Evolutionary conservation across 176 grass and related monocot genomes (phyloP), one percentile per base, ranked within the genome.

Genomic region (Raddia guianensis): DNA sequence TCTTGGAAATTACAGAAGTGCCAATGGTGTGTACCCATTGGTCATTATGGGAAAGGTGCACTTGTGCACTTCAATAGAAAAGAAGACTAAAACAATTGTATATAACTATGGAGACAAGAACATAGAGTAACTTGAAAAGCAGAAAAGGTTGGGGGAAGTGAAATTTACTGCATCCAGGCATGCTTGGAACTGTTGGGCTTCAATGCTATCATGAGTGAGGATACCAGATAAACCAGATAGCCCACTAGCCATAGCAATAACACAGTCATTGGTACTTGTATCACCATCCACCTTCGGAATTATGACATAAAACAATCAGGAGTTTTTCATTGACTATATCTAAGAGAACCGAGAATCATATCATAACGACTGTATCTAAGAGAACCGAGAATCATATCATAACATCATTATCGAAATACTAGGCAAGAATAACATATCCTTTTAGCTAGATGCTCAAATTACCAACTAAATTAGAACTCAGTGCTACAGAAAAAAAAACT

Each of bases 191-290:
- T 98, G 92, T 91, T 87, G 74, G 79, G 92, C 90, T 75, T 98
- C 95, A 72, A 60, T 75, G 62, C 90, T 93, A 64, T 93, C 78
- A 86, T 87, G 89, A 72, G 74, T 82, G 59, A 78, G 90, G 54
- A 98, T 91, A 66, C 67, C 40, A 9, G 86, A 77, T 77, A 81
- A 87, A 78, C 90, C 83, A 81, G 95, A 92, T 83, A 94, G 73
- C 48, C 95, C 95, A 89, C 95, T 98, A 63, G 95, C 92, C 90
- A 98, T 83, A 84, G 95, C 92, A 85, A 98, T 85, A 70, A 95
- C 84, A 89, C 92, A 98, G 80, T 98, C 95, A 89, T 98, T 98
- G 35, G 95, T 98, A 83, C 95, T 98, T 57, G 95, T 95, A 91
- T 98, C 95, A 89, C 92, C 92, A 93, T 98, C 95, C 71, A 98